These are phyloP conservation scores for Tephrocybe sp. DNA, from an alignment of 768 basidiomycete species.

Conservation along the genomic window DNA sequence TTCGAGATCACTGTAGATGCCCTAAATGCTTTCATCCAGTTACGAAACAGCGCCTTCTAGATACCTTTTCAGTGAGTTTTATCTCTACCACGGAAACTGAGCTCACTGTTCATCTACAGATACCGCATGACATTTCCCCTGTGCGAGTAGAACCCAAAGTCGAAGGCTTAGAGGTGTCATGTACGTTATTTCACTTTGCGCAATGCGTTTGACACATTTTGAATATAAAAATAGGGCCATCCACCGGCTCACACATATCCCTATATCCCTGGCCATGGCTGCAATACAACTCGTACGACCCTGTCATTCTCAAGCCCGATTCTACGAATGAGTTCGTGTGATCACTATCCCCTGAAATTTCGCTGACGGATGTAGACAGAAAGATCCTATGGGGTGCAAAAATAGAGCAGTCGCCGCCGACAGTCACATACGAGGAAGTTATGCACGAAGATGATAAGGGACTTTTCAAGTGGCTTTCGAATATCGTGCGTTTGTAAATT, in stretches of 20 bases:
- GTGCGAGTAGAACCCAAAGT: slow-evolving; percentile 50
- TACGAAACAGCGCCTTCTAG: slow-evolving; percentile 88
- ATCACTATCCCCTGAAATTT: not conserved
- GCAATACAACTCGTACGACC: slow-evolving; percentile 76
- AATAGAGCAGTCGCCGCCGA: slow-evolving; percentile 75
- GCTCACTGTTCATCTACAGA: slow-evolving; percentile 44
- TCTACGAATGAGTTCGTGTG: slow-evolving; percentile 43
- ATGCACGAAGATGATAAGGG: slow-evolving; percentile 68
- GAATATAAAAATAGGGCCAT: too few species aligned
- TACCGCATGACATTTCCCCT: slow-evolving; percentile 74
- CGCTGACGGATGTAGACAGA: slow-evolving; percentile 28
- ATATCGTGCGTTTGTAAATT: slow-evolving; percentile 55
- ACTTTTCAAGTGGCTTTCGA: slow-evolving; percentile 77
- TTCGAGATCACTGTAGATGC: slow-evolving; percentile 93
- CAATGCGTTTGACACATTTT: not conserved
- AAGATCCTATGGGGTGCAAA: slow-evolving; percentile 82
- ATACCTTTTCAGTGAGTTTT: slow-evolving; percentile 72
- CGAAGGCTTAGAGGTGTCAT: slow-evolving; percentile 73
- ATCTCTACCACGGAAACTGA: too few species aligned
- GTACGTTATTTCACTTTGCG: slow-evolving; percentile 41
- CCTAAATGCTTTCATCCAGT: slow-evolving; percentile 80
- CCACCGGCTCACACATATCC: slow-evolving; percentile 67
- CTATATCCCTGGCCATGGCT: slow-evolving; percentile 90
- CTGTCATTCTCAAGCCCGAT: slow-evolving; percentile 39
- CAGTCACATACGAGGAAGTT: slow-evolving; percentile 67